phyloP scores from a whole-genome alignment of 2,329 filamentous ascomycete genomes.

The Daldinia sp. region DNA sequence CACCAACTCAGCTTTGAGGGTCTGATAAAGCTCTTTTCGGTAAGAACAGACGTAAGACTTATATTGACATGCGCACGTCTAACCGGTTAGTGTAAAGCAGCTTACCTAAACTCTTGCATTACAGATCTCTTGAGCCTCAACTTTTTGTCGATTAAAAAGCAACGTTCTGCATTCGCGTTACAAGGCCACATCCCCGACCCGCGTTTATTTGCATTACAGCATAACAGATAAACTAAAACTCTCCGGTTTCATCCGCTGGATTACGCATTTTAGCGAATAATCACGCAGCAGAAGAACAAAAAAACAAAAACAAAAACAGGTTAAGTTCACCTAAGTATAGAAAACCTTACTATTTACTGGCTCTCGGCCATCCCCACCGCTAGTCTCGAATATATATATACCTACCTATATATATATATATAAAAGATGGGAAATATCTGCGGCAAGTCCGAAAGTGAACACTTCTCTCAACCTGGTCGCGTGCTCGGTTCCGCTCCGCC shows the following conservation, averaged over 20 bases:
- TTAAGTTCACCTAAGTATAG: slow-evolving; percentile 9
- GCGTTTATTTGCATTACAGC: neutral
- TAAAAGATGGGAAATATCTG: slow-evolving; percentile 83
- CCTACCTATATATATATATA: too few relatives aligned
- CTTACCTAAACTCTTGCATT: slow-evolving; percentile 20
- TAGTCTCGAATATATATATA: too few relatives aligned
- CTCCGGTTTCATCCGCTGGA: neutral
- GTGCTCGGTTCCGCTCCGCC: slow-evolving; percentile 68
- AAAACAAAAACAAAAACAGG: too few relatives aligned
- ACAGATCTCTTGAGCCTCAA: slow-evolving; percentile 31
- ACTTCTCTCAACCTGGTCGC: slow-evolving; percentile 77
- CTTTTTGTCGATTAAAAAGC: slow-evolving; percentile 7
- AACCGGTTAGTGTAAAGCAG: too few relatives aligned
- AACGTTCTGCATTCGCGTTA: slow-evolving; percentile 9
- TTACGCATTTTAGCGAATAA: neutral
- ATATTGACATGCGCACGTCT: neutral
- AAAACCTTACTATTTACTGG: neutral
- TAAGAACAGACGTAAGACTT: slow-evolving; percentile 11
- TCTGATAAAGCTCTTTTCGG: slow-evolving; percentile 26
- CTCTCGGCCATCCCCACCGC: neutral
- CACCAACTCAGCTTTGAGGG: slow-evolving; percentile 8
- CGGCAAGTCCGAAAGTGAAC: slow-evolving; percentile 73
- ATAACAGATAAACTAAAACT: slow-evolving; percentile 3
- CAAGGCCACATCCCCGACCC: neutral
- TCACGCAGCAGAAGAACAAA: neutral